Base-by-base conservation (phyloP, 495 filamentous ascomycete genomes). In the Podospora pseudocomata region DNA sequence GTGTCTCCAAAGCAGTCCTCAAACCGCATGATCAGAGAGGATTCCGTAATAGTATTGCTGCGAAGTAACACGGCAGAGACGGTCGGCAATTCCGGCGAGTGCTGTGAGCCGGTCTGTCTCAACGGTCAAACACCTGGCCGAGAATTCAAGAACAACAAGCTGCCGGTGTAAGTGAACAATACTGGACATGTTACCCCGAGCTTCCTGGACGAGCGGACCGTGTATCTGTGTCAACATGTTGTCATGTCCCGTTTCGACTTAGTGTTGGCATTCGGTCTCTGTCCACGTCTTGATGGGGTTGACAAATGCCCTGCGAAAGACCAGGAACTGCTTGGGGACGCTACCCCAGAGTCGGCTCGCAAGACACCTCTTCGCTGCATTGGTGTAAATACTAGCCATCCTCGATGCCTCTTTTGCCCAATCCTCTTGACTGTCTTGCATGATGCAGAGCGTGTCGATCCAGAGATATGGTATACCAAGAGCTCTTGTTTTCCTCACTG, bases 381-480 rank as follows among this genome's bases (percentile, higher is more conserved):
- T 60, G 6, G 67, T 67, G 61, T 80, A 83, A 27, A 80, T 74
- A 3, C 67, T 57, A 26, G 70, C 68, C 80, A 84, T 83, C 5
- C n/a, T 61, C 20, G 56, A 53, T 1, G 80, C 67, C 62, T 84
- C 82, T 7, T 18, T 20, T 1, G 70, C 13, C 73, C 76, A 84
- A 68, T 83, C 81, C 2, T 9, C 58, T 11, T 26, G 54, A 7
- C 58, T 16, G 23, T 70, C 67, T 23, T 76, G 70, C 20, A 74
- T 23, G 54, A 76, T 77, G 68, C 74, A 78, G 4, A 73, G 62
- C 0, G 67, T 27, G 56, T 75, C 73, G 23, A 75, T 75, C 73
- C 73, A 75, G 1, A 75, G 26, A 53, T 75, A 75, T 15, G 27
- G 53, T 5, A 72, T 39, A 0, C 66, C 68, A 4, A 81, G 64